These are phyloP conservation scores for Raphanus sativus DNA, from an alignment of 345 rosid species.

Conservation along the genomic window DNA sequence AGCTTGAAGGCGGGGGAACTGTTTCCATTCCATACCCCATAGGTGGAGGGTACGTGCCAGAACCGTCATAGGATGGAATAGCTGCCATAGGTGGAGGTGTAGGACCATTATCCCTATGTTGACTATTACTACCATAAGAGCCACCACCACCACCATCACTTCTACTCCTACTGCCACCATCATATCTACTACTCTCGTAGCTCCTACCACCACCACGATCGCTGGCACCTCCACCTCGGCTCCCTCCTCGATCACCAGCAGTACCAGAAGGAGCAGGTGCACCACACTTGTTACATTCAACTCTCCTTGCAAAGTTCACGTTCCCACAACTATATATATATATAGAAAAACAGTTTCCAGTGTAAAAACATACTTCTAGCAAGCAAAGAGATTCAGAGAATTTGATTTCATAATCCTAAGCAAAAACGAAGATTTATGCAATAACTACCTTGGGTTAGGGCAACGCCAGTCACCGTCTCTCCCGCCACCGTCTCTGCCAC, in stretches of 20 bases:
- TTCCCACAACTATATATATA: conserved; percentile 86
- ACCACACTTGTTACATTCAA: conserved; percentile 85
- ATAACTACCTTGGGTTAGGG: conserved; percentile 58
- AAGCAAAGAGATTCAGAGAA: neutral
- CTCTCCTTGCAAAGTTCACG: conserved; percentile 48
- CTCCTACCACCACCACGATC: conserved; percentile 55
- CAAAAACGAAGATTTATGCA: conserved; percentile 1
- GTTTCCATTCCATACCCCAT: conserved; percentile 71
- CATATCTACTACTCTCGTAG: conserved; percentile 54
- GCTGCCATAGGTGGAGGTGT: conserved; percentile 60
- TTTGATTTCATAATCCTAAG: neutral
- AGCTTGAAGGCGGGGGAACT: conserved; percentile 86
- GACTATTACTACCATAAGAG: conserved; percentile 49
- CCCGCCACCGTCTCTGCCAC: conserved; percentile 86
- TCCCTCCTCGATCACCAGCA: conserved; percentile 41
- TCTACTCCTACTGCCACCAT: conserved; percentile 51
- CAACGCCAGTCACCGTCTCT: conserved; percentile 46
- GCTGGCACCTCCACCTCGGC: conserved; percentile 54
- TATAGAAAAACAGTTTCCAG: conserved; percentile 26
- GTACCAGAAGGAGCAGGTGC: conserved; percentile 72
- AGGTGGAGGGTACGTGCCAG: conserved; percentile 64
- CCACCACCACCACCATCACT: conserved; percentile 54
- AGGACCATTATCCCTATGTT: conserved; percentile 59
- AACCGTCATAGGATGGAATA: conserved; percentile 62
- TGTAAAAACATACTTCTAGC: neutral